phyloP scores from a whole-genome alignment of 2,329 filamentous ascomycete genomes.

The Phoma herbarum region DNA sequence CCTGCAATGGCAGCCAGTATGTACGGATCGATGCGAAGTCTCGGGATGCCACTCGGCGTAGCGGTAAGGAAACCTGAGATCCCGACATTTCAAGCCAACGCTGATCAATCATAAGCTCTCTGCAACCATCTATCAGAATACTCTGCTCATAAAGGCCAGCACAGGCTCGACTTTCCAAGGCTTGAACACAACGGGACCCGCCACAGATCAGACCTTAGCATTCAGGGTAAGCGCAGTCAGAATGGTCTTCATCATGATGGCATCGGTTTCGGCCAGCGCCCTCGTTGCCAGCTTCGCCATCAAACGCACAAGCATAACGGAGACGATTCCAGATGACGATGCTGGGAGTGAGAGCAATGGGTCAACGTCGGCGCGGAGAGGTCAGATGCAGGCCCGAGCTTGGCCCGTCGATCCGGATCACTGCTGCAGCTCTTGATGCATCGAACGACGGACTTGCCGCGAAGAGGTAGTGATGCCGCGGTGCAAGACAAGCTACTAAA shows the following conservation, averaged over 20 bases:
- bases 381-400: too few relatives aligned
- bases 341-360: too few relatives aligned
- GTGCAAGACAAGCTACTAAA: too few relatives aligned
- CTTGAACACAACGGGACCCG: background rate
- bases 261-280: background rate
- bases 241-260: background rate
- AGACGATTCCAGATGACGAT: too few relatives aligned
- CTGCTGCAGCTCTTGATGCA: too few relatives aligned
- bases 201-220: background rate
- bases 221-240: background rate
- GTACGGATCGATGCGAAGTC: slow-evolving; percentile 51
- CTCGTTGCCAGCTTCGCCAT: background rate
- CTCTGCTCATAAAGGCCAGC: background rate
- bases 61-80: slow-evolving; percentile 29
- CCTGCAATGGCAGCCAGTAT: slow-evolving; percentile 46
- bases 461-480: too few relatives aligned
- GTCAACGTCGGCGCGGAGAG: too few relatives aligned
- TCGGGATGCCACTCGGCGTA: slow-evolving; percentile 57
- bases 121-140: background rate
- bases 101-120: background rate
- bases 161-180: background rate
- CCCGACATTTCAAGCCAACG: background rate
- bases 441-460: too few relatives aligned
- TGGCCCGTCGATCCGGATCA: too few relatives aligned
- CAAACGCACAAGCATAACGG: background rate